Conservation (phyloP, 164 flowering plant genomes). For the Vitis riparia region DNA sequence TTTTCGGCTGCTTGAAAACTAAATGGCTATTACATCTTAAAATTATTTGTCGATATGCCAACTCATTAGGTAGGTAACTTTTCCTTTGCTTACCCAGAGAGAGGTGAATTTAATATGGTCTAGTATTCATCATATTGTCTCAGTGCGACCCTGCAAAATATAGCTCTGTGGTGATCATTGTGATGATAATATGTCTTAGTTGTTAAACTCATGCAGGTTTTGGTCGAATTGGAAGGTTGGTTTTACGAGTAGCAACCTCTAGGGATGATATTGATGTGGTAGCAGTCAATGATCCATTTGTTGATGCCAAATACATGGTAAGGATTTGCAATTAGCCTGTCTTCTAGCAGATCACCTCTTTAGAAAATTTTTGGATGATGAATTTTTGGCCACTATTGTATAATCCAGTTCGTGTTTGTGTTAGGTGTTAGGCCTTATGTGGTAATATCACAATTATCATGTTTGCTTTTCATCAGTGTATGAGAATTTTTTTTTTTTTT, state of each 20-base stretch:
- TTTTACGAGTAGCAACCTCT: conserved; percentile 67
- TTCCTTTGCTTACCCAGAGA: no score
- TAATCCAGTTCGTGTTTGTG: background rate
- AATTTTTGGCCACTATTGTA: background rate
- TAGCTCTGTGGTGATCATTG: no score
- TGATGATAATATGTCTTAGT: conserved; percentile 7
- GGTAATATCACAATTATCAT: no score
- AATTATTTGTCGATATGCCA: no score
- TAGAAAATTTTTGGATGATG: background rate
- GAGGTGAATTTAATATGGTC: no score
- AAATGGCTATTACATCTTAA: no score
- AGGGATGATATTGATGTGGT: conserved; percentile 95
- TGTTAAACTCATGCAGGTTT: conserved; percentile 58
- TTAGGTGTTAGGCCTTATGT: no score
- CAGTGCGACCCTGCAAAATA: background rate
- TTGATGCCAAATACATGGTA: conserved; percentile 96
- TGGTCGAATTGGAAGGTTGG: conserved; percentile 97
- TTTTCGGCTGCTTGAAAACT: no score
- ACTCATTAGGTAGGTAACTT: no score
- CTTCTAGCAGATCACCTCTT: background rate
- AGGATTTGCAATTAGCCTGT: conserved; percentile 6
- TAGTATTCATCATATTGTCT: background rate
- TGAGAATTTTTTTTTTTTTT: no score
- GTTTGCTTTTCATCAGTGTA: no score
- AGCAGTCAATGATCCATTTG: conserved; percentile 93